These are phyloP conservation scores for Rostrohypoxylon terebratum DNA, from an alignment of 495 filamentous ascomycete genomes.

Conservation along the genomic window DNA sequence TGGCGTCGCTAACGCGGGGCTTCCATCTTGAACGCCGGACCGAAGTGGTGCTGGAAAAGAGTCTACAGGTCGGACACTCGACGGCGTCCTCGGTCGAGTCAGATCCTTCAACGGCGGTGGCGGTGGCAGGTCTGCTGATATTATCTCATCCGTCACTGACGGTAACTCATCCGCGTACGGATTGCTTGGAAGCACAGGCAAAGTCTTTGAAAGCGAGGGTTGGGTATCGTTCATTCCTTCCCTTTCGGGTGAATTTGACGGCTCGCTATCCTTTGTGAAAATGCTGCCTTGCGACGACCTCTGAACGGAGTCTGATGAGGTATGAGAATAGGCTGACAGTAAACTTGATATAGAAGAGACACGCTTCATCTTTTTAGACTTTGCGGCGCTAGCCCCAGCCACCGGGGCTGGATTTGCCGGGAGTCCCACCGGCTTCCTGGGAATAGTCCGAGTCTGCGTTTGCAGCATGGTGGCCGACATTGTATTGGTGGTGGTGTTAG, in stretches of 20 bases:
- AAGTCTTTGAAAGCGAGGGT: slow-evolving; percentile 25
- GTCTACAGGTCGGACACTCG: slow-evolving; percentile 11
- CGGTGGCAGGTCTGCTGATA: slow-evolving; percentile 47
- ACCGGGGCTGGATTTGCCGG: slow-evolving; percentile 38
- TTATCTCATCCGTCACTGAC: slow-evolving; percentile 16
- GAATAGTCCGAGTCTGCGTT: slow-evolving; percentile 39
- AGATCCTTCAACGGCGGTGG: slow-evolving; percentile 56
- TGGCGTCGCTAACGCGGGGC: slow-evolving; percentile 21
- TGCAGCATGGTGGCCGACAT: slow-evolving; percentile 26
- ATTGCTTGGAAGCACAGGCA: slow-evolving; percentile 37
- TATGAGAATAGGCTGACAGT: slow-evolving; percentile 59
- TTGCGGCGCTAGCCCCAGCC: slow-evolving; percentile 14
- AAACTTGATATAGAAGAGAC: slow-evolving; percentile 60
- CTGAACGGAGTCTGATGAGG: slow-evolving; percentile 53
- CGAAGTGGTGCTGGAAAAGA: slow-evolving; percentile 6
- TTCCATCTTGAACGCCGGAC: slow-evolving; percentile 6
- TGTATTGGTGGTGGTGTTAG: slow-evolving; percentile 4
- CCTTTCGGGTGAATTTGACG: slow-evolving; percentile 50
- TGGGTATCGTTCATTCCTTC: slow-evolving; percentile 37
- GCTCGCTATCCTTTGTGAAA: slow-evolving; percentile 50
- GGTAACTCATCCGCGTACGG: slow-evolving; percentile 35
- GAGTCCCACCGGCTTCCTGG: slow-evolving; percentile 46
- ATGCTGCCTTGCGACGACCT: slow-evolving; percentile 51
- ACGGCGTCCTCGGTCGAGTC: slow-evolving; percentile 39
- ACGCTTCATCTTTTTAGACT: slow-evolving; percentile 45